A percentile compares a stretch with the other conserved stretches of the same genome.
phyloP scores from a whole-genome alignment of 2,329 filamentous ascomycete species.

The Curvularia verruculosa region DNA sequence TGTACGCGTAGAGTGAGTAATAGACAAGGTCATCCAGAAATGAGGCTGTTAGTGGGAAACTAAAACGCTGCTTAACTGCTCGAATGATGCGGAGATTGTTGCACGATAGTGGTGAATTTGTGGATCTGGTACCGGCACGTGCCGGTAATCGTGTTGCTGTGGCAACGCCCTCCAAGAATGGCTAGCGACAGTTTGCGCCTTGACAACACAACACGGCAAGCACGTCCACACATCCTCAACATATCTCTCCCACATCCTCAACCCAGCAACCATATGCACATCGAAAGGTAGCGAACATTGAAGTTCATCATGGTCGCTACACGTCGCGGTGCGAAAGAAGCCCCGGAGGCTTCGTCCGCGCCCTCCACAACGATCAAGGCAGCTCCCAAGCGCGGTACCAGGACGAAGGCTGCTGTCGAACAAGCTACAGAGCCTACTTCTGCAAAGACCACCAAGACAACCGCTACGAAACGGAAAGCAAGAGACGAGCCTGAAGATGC shows the following conservation, averaged over 20 bases:
- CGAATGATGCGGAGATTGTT: not conserved
- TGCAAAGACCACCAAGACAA: conserved; percentile 28
- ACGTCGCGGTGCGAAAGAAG: conserved; percentile 37
- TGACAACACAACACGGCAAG: conserved; percentile 32
- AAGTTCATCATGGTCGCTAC: conserved; percentile 40
- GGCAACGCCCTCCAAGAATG: conserved; percentile 17
- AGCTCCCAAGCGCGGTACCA: conserved; percentile 41
- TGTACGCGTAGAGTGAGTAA: conserved; percentile 24
- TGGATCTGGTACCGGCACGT: not conserved
- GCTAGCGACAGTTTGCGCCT: conserved; percentile 25
- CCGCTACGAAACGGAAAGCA: conserved; percentile 29
- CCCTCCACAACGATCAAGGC: conserved; percentile 37
- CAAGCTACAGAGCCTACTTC: conserved; percentile 24
- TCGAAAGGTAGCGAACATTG: conserved; percentile 23
- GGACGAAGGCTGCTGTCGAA: conserved; percentile 34
- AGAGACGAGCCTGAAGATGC: conserved; percentile 27
- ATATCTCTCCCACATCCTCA: conserved; percentile 18
- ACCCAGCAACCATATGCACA: conserved; percentile 12
- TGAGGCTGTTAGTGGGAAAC: not conserved
- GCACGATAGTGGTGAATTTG: not conserved
- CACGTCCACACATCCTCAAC: conserved; percentile 21
- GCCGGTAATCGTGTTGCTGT: conserved; percentile 19
- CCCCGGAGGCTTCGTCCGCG: conserved; percentile 32
- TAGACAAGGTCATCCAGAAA: not conserved
- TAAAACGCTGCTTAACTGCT: not conserved